Evolutionary conservation across 768 basidiomycete genomes (phyloP).

Genomic region (Amanita thiersii): DNA sequence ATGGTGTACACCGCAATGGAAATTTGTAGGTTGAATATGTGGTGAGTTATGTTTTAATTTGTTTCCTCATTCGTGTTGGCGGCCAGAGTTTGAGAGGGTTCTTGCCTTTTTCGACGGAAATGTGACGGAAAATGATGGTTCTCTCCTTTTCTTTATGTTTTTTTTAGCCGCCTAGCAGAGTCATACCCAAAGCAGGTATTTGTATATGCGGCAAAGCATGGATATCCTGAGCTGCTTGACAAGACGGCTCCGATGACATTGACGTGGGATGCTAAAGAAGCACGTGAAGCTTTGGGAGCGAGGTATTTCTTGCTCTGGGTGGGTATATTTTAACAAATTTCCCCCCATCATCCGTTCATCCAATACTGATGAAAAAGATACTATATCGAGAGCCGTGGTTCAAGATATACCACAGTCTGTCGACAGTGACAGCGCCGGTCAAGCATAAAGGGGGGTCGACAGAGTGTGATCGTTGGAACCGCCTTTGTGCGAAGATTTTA

Average conservation of each 20-base stretch:
- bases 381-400: not conserved
- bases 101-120: too few species aligned
- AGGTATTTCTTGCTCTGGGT: not conserved
- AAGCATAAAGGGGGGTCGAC: not conserved
- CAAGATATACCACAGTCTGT: not conserved
- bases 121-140: not conserved
- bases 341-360: too few species aligned
- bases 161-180: not conserved
- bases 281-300: not conserved
- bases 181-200: not conserved
- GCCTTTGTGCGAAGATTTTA: not conserved
- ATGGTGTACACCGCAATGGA: slow-evolving; percentile 1
- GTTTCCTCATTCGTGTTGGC: too few species aligned
- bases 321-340: too few species aligned
- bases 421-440: not conserved
- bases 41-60: too few species aligned
- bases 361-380: not conserved
- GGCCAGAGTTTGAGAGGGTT: too few species aligned
- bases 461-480: not conserved
- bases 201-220: slow-evolving; percentile 1
- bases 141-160: not conserved
- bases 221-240: slow-evolving; percentile 1
- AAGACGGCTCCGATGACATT: not conserved
- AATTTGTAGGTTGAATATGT: slow-evolving; percentile 2
- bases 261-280: not conserved